Conservation (phyloP, 768 basidiomycete species). For the Punctularia strigosozonata region DNA sequence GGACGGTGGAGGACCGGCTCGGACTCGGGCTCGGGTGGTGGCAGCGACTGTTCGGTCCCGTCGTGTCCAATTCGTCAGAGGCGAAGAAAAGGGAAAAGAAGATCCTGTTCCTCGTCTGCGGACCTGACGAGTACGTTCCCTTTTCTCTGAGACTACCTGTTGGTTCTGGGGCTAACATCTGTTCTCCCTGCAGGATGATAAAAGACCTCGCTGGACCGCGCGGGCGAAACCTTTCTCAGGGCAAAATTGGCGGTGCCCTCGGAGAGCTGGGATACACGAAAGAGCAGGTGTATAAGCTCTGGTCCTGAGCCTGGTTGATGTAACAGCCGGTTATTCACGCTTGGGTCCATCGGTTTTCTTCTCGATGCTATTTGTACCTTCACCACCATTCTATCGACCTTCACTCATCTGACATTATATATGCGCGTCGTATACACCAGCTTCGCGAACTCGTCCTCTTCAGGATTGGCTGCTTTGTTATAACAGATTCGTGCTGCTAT, state of each 20-base stretch:
- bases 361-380: no score
- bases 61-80: slow-evolving; percentile 4
- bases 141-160: slow-evolving; percentile 2
- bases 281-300: slow-evolving; percentile 63
- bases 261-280: slow-evolving; percentile 50
- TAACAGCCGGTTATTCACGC: no score
- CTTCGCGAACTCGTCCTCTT: no score
- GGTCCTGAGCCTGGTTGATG: no score
- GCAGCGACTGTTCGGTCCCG: slow-evolving; percentile 1
- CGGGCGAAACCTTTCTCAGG: slow-evolving; percentile 68
- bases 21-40: no score
- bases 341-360: no score
- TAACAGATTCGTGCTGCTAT: no score
- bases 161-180: slow-evolving; percentile 2
- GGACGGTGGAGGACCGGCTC: no score
- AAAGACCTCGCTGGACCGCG: slow-evolving; percentile 63
- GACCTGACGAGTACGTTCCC: slow-evolving; percentile 63
- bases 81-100: slow-evolving; percentile 22
- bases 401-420: no score
- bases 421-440: no score
- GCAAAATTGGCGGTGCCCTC: slow-evolving; percentile 53
- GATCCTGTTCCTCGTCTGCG: slow-evolving; percentile 65
- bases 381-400: no score
- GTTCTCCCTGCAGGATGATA: slow-evolving; percentile 48
- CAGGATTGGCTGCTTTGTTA: no score